phyloP scores from a whole-genome alignment of 2,329 filamentous ascomycete genomes.

The Cladobotryum mycophilum region DNA sequence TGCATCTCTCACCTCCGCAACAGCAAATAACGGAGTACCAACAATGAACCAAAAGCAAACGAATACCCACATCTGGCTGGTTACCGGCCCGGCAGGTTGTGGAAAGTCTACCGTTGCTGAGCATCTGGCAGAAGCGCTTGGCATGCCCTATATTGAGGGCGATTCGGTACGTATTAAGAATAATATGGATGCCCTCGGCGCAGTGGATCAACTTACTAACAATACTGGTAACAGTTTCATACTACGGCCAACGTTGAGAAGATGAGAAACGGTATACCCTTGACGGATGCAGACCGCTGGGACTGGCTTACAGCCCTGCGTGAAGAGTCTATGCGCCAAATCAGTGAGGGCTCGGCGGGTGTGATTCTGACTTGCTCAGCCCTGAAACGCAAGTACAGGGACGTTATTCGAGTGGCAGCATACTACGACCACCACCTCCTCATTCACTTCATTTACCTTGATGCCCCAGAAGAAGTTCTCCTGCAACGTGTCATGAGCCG shows the following conservation, averaged over 20 bases:
- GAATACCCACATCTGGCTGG: constrained; percentile 69
- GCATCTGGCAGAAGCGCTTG: constrained; percentile 54
- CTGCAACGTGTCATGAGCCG: constrained; percentile 68
- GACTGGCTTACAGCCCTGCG: constrained; percentile 85
- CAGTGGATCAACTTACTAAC: constrained; percentile 3
- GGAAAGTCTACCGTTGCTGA: constrained; percentile 72
- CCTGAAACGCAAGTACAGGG: constrained; percentile 93
- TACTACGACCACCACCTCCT: constrained; percentile 68
- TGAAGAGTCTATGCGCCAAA: constrained; percentile 54
- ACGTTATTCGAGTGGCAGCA: constrained; percentile 75
- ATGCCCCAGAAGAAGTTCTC: constrained; percentile 68
- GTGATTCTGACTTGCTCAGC: constrained; percentile 97
- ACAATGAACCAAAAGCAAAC: constrained; percentile 17
- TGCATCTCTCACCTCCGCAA: constrained; percentile 17
- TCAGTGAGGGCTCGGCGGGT: constrained; percentile 54
- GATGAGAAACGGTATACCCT: constrained; percentile 76
- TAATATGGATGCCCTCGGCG: neutral
- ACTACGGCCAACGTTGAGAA: constrained; percentile 78
- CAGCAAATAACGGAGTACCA: constrained; percentile 24
- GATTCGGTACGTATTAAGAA: constrained; percentile 59
- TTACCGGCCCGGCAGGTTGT: constrained; percentile 72
- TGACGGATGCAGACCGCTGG: constrained; percentile 93
- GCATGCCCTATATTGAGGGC: constrained; percentile 68
- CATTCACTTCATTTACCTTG: constrained; percentile 90
- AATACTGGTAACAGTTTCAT: constrained; percentile 53